phyloP scores from a whole-genome alignment of 495 filamentous ascomycete genomes.

The Astrocystis sublimbata region DNA sequence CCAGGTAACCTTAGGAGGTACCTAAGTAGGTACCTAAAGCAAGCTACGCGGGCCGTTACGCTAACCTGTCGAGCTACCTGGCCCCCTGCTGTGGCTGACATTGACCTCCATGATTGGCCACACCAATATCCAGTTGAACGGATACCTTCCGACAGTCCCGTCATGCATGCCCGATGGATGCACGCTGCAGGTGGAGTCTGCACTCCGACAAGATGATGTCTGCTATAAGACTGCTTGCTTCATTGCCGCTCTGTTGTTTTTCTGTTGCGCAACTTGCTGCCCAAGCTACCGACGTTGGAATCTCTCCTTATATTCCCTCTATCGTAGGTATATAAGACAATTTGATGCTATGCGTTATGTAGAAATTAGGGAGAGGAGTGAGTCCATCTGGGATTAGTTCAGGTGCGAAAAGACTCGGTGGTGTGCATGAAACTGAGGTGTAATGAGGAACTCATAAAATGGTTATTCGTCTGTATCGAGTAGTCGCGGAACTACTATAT shows the following conservation, averaged over 20 bases:
- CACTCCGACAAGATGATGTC: neutral
- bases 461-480: constrained; percentile 7
- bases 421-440: too few relatives aligned
- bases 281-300: too few relatives aligned
- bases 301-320: too few relatives aligned
- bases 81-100: neutral
- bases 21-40: too few relatives aligned
- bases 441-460: too few relatives aligned
- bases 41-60: neutral
- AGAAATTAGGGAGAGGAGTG: too few relatives aligned
- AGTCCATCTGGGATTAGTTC: too few relatives aligned
- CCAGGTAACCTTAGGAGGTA: too few relatives aligned
- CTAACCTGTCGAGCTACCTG: neutral
- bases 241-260: too few relatives aligned
- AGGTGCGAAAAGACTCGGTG: too few relatives aligned
- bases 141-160: constrained; percentile 5
- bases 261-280: too few relatives aligned
- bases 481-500: constrained; percentile 8
- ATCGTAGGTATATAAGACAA: too few relatives aligned
- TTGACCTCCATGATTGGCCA: neutral
- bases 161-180: neutral
- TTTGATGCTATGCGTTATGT: neutral
- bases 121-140: neutral
- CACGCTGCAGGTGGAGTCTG: neutral
- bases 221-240: neutral